Evolutionary conservation across 2,329 filamentous ascomycete genomes (phyloP), one percentile per base, ranked within the genome.

Genomic region (Clarireedia homoeocarpa): DNA sequence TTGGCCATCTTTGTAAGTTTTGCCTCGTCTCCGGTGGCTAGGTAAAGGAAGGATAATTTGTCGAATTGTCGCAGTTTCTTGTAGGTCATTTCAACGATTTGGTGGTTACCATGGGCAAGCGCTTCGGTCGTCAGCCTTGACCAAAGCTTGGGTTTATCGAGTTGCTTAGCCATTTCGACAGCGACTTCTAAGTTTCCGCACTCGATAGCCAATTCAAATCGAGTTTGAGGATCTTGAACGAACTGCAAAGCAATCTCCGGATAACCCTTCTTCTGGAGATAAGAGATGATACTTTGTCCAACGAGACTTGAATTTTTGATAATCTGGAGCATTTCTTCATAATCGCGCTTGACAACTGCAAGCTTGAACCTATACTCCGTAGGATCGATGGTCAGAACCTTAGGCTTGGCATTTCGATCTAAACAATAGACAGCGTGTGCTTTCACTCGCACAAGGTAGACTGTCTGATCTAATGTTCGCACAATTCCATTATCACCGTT

Each of bases 341-440:
- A 99, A 71, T 99, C 96, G 56, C 94, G 82, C 80, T 96, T 97
- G 57, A 99, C 88, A 23, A 99, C 78, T 1, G 94, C 89, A 64
- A 97, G 83, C 79, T 99, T 99, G 81, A 99, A 99, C 52, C 95
- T 88, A 72, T 97, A 99, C 71, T 99, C 94, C 2, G 94, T 99
- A 1, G 95, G 94, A 66, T 99, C 94, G 63, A 99, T 95, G 58
- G 90, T 87, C 48, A 99, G 80, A 42, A 95, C 81, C 72, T 90
- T 90, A 14, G 94, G 92, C 74, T 96, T 96, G 12, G 94, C 91
- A 26, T 86, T 83, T 63, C 94, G 84, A 70, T 99, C 94, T 9
- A 99, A 80, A 70, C 91, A 96, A 76, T 96, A 97, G 1, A 99
- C 85, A 65, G 86, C 96, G 62, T 91, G 87, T 56, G 90, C 92